Percentiles rank a stretch among this genome's conserved stretches.
Conservation (phyloP, 2,329 filamentous ascomycete species). For the Fusarium austroafricanum region DNA sequence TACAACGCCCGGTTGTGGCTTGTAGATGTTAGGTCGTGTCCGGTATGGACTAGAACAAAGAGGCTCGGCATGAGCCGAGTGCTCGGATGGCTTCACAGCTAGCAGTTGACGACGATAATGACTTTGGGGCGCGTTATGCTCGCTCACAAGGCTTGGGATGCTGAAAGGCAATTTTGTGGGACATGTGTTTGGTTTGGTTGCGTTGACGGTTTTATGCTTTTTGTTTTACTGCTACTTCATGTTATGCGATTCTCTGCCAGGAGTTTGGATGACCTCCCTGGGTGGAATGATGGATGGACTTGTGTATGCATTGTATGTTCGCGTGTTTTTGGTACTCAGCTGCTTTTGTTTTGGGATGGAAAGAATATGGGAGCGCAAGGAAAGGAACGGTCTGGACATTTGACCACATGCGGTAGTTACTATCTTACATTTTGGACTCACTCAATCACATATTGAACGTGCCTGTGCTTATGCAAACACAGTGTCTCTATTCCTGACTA, state of each 20-base stretch:
- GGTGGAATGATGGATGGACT: constrained; percentile 29
- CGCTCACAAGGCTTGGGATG: constrained; percentile 43
- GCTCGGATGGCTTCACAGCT: constrained; percentile 48
- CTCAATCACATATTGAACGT: constrained; percentile 18
- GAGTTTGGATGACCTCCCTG: constrained; percentile 47
- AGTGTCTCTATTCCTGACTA: not conserved
- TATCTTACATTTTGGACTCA: constrained; percentile 25
- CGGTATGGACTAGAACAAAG: constrained; percentile 43
- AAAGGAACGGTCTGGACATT: constrained; percentile 23
- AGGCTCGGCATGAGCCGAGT: constrained; percentile 30
- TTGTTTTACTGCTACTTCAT: constrained; percentile 14
- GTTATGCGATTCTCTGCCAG: constrained; percentile 42
- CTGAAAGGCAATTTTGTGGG: constrained; percentile 35
- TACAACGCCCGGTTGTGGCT: constrained; percentile 20
- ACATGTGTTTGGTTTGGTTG: constrained; percentile 41
- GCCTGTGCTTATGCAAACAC: not conserved
- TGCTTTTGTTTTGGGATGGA: constrained; percentile 18
- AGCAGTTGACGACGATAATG: constrained; percentile 48
- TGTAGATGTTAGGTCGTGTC: constrained; percentile 29
- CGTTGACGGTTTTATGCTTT: constrained; percentile 22
- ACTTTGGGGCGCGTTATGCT: constrained; percentile 39
- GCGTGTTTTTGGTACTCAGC: constrained; percentile 12
- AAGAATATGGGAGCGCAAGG: constrained; percentile 5
- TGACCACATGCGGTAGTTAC: constrained; percentile 31
- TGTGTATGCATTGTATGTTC: constrained; percentile 20